Evolutionary conservation across 352 stramenopile species (phyloP).

Genomic region (Globisporangium nagaii): DNA sequence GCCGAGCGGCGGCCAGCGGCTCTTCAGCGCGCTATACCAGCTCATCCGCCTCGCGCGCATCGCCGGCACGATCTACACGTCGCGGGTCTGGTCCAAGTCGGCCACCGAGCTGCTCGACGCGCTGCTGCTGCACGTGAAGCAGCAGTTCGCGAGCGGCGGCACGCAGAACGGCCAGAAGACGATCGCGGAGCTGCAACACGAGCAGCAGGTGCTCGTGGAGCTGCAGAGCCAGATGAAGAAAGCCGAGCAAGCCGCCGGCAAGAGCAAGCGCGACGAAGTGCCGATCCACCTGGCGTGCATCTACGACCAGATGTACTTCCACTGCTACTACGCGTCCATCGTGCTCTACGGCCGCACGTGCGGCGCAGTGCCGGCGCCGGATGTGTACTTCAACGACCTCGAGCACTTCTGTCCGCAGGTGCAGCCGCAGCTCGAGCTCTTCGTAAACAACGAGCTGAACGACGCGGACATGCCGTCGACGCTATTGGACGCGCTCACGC

Average conservation of each 20-base stretch:
- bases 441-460: conserved; percentile 50
- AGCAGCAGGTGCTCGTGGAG: conserved; percentile 48
- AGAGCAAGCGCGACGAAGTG: conserved; percentile 46
- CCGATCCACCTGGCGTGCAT: conserved; percentile 57
- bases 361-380: conserved; percentile 46
- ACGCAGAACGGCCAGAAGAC: conserved; percentile 70
- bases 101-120: conserved; percentile 37
- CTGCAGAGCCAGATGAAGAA: conserved; percentile 47
- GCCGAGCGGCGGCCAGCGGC: conserved; percentile 50
- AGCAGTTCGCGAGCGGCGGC: conserved; percentile 43
- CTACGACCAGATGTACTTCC: conserved; percentile 81
- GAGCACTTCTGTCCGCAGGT: conserved; percentile 36
- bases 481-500: conserved; percentile 34
- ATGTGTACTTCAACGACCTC: conserved; percentile 54
- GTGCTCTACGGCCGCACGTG: conserved; percentile 68
- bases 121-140: conserved; percentile 44
- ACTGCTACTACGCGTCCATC: conserved; percentile 63
- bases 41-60: conserved; percentile 54
- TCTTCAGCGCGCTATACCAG: conserved; percentile 53
- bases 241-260: conserved; percentile 35
- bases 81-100: conserved; percentile 57
- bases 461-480: conserved; percentile 9
- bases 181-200: conserved; percentile 35
- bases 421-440: conserved; percentile 36
- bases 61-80: conserved; percentile 45